Conservation (phyloP, 2,329 filamentous ascomycete genomes). For the Ceratocystis eucalypticola region DNA sequence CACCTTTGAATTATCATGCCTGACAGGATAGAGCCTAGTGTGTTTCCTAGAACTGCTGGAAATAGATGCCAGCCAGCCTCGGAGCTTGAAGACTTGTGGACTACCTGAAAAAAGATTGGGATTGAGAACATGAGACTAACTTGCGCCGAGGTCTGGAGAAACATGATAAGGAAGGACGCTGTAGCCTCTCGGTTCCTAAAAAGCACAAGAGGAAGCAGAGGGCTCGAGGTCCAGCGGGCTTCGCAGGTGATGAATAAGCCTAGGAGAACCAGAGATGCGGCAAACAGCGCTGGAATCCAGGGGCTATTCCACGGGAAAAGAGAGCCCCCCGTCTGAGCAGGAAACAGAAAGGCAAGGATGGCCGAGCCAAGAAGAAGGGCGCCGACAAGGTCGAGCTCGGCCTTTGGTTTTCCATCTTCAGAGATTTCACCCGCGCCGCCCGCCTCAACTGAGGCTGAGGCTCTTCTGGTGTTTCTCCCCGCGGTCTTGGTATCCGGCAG, state of each 20-base stretch:
- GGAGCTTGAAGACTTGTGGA: constrained; percentile 42
- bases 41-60: constrained; percentile 54
- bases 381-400: constrained; percentile 40
- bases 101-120: constrained; percentile 57
- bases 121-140: constrained; percentile 43
- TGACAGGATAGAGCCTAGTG: constrained; percentile 46
- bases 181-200: constrained; percentile 39
- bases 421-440: background rate
- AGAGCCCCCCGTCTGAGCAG: constrained; percentile 43
- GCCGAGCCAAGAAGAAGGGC: constrained; percentile 43
- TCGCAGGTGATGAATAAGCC: constrained; percentile 36
- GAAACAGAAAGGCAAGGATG: constrained; percentile 44
- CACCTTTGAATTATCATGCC: constrained; percentile 42
- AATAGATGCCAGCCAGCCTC: constrained; percentile 48
- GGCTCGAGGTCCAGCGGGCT: constrained; percentile 35
- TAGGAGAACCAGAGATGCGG: constrained; percentile 31
- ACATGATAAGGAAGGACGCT: constrained; percentile 38
- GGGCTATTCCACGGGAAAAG: constrained; percentile 39
- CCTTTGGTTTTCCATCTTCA: background rate
- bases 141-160: constrained; percentile 44
- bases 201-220: constrained; percentile 45
- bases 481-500: constrained; percentile 28
- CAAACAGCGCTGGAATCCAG: constrained; percentile 33
- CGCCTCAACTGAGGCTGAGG: background rate
- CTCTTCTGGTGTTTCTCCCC: background rate